These are phyloP conservation scores for Epichloe sp. DNA, from an alignment of 2,329 filamentous ascomycete genomes.

Conservation along the genomic window DNA sequence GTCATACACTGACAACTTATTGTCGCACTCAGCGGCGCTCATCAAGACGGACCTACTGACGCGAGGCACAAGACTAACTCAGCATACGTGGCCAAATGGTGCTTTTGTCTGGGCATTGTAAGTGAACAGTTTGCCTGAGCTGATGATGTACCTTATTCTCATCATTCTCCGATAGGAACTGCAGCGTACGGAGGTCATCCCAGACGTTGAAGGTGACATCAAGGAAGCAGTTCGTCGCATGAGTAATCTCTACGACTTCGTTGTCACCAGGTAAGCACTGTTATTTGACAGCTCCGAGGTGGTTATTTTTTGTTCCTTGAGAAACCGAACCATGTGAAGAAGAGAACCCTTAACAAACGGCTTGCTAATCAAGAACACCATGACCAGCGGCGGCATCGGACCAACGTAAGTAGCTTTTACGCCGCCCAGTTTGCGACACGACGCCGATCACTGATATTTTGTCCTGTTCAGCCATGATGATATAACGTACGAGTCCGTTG, in stretches of 20 bases:
- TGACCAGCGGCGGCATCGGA: constrained; percentile 68
- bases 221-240: constrained; percentile 76
- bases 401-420: constrained; percentile 54
- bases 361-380: background rate
- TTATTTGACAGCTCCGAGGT: too few relatives aligned
- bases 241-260: constrained; percentile 82
- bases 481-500: constrained; percentile 91
- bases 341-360: background rate
- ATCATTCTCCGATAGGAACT: constrained; percentile 37
- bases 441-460: background rate
- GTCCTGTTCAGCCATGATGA: constrained; percentile 65
- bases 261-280: constrained; percentile 58
- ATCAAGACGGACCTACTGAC: background rate
- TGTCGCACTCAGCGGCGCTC: background rate
- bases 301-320: too few relatives aligned
- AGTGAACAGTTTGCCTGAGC: constrained; percentile 6
- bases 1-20: constrained; percentile 8
- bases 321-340: too few relatives aligned
- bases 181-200: constrained; percentile 83
- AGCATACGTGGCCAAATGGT: constrained; percentile 51
- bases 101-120: constrained; percentile 49
- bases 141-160: background rate
- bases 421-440: constrained; percentile 6
- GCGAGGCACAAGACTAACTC: constrained; percentile 43
- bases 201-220: constrained; percentile 84